Conservation (phyloP, 1,139 yeast species). For the Yamadazyma dendronema region DNA sequence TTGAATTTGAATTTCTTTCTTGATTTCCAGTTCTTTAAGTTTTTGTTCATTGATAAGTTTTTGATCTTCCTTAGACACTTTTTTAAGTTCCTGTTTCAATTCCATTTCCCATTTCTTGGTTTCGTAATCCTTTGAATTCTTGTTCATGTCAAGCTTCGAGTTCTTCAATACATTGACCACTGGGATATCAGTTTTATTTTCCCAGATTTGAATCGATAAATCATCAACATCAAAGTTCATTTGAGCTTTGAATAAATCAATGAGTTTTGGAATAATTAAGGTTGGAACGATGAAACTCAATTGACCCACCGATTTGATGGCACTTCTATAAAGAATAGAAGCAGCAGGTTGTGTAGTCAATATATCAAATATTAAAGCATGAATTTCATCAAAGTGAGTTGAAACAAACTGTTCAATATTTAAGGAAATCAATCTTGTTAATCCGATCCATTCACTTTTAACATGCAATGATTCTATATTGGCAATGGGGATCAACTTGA, state of each 20-base stretch:
- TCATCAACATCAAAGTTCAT: conserved; percentile 35
- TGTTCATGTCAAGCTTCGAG: conserved; percentile 40
- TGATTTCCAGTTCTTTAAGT: conserved; percentile 54
- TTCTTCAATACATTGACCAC: conserved; percentile 51
- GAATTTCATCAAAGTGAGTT: conserved; percentile 35
- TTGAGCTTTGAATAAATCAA: conserved; percentile 38
- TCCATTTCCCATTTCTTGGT: conserved; percentile 88
- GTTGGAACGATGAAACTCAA: conserved; percentile 70
- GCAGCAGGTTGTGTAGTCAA: conserved; percentile 6
- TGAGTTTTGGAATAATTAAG: conserved; percentile 52
- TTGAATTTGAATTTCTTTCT: conserved; percentile 42
- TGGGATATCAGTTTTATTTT: conserved; percentile 59
- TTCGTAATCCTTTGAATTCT: conserved; percentile 80
- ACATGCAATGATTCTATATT: conserved; percentile 47
- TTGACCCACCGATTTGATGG: conserved; percentile 60
- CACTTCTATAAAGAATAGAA: conserved; percentile 37
- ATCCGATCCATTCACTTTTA: conserved; percentile 76
- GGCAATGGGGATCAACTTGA: conserved; percentile 50
- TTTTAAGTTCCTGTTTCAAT: conserved; percentile 72
- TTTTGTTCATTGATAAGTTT: conserved; percentile 58
- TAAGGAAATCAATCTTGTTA: conserved; percentile 53
- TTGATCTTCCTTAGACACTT: conserved; percentile 77
- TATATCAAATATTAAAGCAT: conserved; percentile 17
- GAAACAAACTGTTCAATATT: conserved; percentile 66
- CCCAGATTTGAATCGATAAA: conserved; percentile 60